Percentiles rank a stretch among this genome's conserved stretches.
phyloP scores from a whole-genome alignment of 805 yeast genomes.

The Grigorovia yakushimaensis region DNA sequence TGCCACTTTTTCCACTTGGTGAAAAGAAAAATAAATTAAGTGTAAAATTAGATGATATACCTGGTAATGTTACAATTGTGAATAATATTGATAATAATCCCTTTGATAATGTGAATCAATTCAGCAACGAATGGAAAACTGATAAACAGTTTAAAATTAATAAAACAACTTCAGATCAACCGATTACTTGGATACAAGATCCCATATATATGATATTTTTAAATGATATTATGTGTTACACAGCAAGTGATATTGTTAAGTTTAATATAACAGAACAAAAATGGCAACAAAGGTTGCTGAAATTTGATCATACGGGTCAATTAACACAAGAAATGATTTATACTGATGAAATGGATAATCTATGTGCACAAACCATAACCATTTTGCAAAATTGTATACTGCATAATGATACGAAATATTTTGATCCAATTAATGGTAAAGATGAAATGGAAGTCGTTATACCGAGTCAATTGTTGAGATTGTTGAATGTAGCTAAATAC shows the following conservation, averaged over 20 bases:
- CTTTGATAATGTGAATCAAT: constrained; percentile 3
- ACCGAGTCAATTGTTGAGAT: constrained; percentile 22
- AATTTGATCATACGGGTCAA: constrained; percentile 6
- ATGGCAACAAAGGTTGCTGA: constrained; percentile 24
- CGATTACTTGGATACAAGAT: constrained; percentile 16
- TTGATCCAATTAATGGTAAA: not conserved
- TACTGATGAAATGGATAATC: constrained; percentile 13
- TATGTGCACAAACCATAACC: constrained; percentile 17
- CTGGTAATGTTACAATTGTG: constrained; percentile 13
- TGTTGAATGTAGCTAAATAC: constrained; percentile 15
- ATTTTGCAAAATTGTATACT: constrained; percentile 2
- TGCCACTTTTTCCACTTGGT: constrained; percentile 21
- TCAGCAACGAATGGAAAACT: not conserved
- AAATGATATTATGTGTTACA: constrained; percentile 21
- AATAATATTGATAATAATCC: constrained; percentile 12
- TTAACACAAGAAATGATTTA: not conserved
- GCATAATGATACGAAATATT: not conserved
- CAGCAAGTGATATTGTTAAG: constrained; percentile 21
- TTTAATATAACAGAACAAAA: constrained; percentile 1
- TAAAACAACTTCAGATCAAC: not conserved
- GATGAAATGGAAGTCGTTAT: constrained; percentile 9
- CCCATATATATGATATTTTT: constrained; percentile 23
- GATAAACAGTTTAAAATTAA: not conserved
- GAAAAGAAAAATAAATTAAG: not conserved
- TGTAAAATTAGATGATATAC: constrained; percentile 7